Percentiles rank a stretch among this genome's conserved stretches.
phyloP scores from a whole-genome alignment of 306 rosid genomes.

The Pterocarpus macrocarpus region DNA sequence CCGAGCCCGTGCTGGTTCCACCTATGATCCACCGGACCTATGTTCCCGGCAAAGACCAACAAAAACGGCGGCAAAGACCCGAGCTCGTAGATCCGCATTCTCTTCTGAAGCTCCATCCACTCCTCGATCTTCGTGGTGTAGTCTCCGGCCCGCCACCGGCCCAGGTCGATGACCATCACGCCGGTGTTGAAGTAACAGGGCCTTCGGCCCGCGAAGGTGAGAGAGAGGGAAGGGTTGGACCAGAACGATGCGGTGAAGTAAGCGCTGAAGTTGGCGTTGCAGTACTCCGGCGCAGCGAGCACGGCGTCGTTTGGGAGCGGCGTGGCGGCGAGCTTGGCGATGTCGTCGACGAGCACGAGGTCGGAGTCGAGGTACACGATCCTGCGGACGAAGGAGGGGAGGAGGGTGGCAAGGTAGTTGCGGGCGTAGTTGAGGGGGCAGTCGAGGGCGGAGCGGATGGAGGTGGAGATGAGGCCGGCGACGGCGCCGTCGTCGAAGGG shows the following conservation, averaged over 20 bases:
- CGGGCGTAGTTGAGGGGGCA: constrained; percentile 97
- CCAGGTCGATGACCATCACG: constrained; percentile 91
- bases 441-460: constrained; percentile 90
- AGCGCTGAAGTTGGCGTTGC: constrained; percentile 85
- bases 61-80: constrained; percentile 93
- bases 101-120: constrained; percentile 98
- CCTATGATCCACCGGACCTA: constrained; percentile 82
- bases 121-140: constrained; percentile 82
- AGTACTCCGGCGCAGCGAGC: constrained; percentile 97
- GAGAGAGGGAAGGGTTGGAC: constrained; percentile 82
- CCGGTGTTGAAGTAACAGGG: constrained; percentile 98
- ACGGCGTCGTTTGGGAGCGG: constrained; percentile 55
- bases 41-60: constrained; percentile 83
- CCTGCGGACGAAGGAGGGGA: constrained; percentile 62
- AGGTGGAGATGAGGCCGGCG: constrained; percentile 83
- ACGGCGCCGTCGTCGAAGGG: constrained; percentile 70
- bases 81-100: constrained; percentile 94
- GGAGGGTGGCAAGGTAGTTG: constrained; percentile 76
- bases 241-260: constrained; percentile 90
- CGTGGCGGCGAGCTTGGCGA: constrained; percentile 76
- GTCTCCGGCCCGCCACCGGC: constrained; percentile 80
- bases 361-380: constrained; percentile 95
- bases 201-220: constrained; percentile 70
- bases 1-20: constrained; percentile 99
- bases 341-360: constrained; percentile 88